These are phyloP conservation scores for Amanita subjunquillea DNA, from an alignment of 768 basidiomycete genomes.

Conservation along the genomic window DNA sequence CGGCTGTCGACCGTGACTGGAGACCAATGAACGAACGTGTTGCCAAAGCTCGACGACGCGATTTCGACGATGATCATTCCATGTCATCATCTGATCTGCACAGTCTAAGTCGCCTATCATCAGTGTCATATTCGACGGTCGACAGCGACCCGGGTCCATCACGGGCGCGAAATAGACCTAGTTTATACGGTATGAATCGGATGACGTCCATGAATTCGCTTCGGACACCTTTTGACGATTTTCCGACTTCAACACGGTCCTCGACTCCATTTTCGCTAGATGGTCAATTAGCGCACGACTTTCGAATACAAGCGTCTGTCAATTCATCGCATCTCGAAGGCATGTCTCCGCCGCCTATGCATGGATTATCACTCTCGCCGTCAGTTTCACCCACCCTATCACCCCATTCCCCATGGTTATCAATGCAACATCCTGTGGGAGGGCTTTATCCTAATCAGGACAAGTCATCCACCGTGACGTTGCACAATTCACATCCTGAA, in stretches of 20 bases:
- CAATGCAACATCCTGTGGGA: slow-evolving; percentile 32
- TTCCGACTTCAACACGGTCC: slow-evolving; percentile 61
- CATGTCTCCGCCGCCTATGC: slow-evolving; percentile 70
- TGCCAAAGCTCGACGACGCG: slow-evolving; percentile 70
- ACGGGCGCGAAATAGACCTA: slow-evolving; percentile 51
- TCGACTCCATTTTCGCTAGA: slow-evolving; percentile 75
- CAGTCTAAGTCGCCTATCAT: slow-evolving; percentile 63
- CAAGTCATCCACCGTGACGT: slow-evolving; percentile 26
- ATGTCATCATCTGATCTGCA: slow-evolving; percentile 85
- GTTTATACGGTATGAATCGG: slow-evolving; percentile 57
- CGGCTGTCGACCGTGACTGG: slow-evolving; percentile 30
- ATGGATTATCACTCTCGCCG: slow-evolving; percentile 63
- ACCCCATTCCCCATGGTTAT: slow-evolving; percentile 44
- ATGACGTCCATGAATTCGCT: slow-evolving; percentile 72
- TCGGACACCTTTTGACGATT: slow-evolving; percentile 66
- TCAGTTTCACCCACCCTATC: slow-evolving; percentile 39
- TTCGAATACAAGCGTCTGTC: slow-evolving; percentile 60
- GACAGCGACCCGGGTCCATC: slow-evolving; percentile 81
- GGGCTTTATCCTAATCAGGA: slow-evolving; percentile 22
- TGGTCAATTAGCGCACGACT: slow-evolving; percentile 67
- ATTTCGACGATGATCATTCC: slow-evolving; percentile 86
- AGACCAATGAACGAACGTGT: slow-evolving; percentile 51
- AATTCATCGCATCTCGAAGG: slow-evolving; percentile 51
- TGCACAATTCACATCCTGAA: slow-evolving; percentile 21
- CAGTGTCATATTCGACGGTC: slow-evolving; percentile 73